phyloP scores from a whole-genome alignment of 2,329 filamentous ascomycete species.

The Neonectria neomacrospora region DNA sequence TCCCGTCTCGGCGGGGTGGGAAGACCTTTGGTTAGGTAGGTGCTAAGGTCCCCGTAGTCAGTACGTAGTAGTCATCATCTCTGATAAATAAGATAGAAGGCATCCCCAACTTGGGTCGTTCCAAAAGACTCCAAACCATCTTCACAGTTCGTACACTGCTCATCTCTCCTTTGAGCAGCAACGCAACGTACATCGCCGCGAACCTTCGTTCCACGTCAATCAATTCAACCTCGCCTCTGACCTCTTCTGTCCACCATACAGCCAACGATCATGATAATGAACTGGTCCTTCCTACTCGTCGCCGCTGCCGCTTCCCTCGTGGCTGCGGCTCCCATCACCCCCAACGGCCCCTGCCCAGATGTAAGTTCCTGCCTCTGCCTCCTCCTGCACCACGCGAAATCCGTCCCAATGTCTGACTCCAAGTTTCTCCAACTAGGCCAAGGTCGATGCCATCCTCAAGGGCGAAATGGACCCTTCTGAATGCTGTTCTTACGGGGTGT shows the following conservation, averaged over 20 bases:
- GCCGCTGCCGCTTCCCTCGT: conserved; percentile 34
- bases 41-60: no score
- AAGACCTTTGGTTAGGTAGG: neutral
- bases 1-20: neutral
- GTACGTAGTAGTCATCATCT: no score
- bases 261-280: conserved; percentile 30
- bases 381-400: neutral
- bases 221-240: neutral
- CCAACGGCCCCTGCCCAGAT: conserved; percentile 50
- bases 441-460: conserved; percentile 58
- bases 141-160: conserved; percentile 1
- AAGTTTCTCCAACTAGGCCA: conserved; percentile 43
- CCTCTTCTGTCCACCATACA: neutral
- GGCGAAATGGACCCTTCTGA: conserved; percentile 59
- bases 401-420: conserved; percentile 16
- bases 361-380: conserved; percentile 37
- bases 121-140: conserved; percentile 4
- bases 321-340: conserved; percentile 45
- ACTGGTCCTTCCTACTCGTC: conserved; percentile 36
- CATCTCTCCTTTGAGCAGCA: conserved; percentile 20
- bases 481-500: conserved; percentile 66
- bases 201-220: neutral
- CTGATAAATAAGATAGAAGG: conserved; percentile 20
- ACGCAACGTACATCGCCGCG: neutral
- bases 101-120: neutral